Conservation (phyloP, 495 filamentous ascomycete species). For the Penicillium nucicola region DNA sequence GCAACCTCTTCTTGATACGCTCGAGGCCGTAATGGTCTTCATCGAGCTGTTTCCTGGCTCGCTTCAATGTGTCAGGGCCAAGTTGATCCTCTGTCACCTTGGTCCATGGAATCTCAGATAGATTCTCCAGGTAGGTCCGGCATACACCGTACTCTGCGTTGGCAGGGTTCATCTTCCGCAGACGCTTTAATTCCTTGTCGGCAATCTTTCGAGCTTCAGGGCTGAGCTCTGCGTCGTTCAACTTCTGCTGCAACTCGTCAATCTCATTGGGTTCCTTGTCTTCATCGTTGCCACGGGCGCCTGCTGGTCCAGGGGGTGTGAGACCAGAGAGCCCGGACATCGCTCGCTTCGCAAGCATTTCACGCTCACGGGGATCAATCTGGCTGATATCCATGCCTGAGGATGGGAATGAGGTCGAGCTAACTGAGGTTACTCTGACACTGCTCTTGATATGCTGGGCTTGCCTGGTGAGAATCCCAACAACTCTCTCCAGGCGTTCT, state of each 20-base stretch:
- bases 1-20: conserved; percentile 92
- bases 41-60: conserved; percentile 86
- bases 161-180: conserved; percentile 91
- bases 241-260: conserved; percentile 85
- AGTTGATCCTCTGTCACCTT: conserved; percentile 83
- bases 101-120: conserved; percentile 93
- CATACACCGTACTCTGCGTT: conserved; percentile 95
- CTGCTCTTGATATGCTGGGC: conserved; percentile 77
- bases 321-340: conserved; percentile 52
- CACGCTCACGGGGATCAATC: conserved; percentile 50
- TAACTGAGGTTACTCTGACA: conserved; percentile 71
- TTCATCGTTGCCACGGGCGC: conserved; percentile 50
- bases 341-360: conserved; percentile 49
- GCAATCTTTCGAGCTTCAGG: conserved; percentile 80
- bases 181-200: conserved; percentile 79
- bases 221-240: conserved; percentile 75
- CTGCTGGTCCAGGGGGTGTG: conserved; percentile 45
- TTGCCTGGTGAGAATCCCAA: conserved; percentile 77
- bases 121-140: conserved; percentile 90
- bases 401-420: conserved; percentile 54
- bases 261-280: conserved; percentile 78
- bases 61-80: conserved; percentile 71
- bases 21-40: conserved; percentile 96
- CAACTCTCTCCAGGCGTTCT: conserved; percentile 71
- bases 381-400: conserved; percentile 53